Evolutionary conservation across 306 rosid species (phyloP).

Genomic region (Mimosa pudica): DNA sequence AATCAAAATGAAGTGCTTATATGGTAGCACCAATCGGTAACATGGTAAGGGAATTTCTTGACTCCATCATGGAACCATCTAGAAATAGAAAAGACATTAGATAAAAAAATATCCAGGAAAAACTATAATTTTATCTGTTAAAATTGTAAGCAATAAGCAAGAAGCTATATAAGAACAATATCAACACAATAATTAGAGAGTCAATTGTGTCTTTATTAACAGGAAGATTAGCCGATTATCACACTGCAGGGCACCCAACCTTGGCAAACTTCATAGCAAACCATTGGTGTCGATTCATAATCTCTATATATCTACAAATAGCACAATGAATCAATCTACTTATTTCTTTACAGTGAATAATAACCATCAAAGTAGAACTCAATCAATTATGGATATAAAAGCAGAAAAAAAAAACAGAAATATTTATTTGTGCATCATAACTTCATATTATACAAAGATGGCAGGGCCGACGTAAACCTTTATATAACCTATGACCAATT

Average conservation of each 20-base stretch:
- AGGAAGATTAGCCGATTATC: constrained; percentile 43
- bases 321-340: constrained; percentile 30
- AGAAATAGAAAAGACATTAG: no score
- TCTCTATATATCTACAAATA: constrained; percentile 90
- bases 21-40: no score
- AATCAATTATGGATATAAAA: neutral
- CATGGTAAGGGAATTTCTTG: no score
- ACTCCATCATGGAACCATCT: no score
- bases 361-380: neutral
- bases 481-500: constrained; percentile 13
- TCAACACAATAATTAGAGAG: no score
- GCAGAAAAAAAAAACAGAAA: neutral
- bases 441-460: constrained; percentile 20
- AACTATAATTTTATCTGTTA: no score
- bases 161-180: no score
- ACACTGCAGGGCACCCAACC: constrained; percentile 99
- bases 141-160: no score
- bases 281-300: constrained; percentile 99
- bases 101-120: no score
- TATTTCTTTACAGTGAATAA: constrained; percentile 13
- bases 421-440: neutral
- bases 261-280: constrained; percentile 96
- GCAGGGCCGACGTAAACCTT: constrained; percentile 1
- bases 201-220: no score
- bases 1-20: no score